Conservation (phyloP, 306 rosid species). For the Arachis stenosperma region DNA sequence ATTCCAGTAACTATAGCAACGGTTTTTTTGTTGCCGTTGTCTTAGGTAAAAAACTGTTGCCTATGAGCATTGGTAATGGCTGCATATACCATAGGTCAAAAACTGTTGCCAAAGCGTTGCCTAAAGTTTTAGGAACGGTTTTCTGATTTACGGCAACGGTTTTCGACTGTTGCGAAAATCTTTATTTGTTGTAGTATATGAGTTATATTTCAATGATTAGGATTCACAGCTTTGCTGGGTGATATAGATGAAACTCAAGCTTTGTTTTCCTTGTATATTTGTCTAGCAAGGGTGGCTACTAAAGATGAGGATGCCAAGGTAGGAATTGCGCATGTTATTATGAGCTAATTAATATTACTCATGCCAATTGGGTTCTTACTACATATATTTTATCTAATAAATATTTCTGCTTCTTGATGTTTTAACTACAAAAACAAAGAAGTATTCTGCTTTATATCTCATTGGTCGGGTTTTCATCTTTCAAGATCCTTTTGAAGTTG, state of each 20-base stretch:
- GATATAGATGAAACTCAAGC: constrained; percentile 37
- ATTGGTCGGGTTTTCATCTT: constrained; percentile 59
- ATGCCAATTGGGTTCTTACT: constrained; percentile 9
- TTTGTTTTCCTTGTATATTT: constrained; percentile 66
- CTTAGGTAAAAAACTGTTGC: too few relatives aligned
- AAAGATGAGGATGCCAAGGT: constrained; percentile 61
- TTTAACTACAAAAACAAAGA: constrained; percentile 23
- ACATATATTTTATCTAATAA: constrained; percentile 22
- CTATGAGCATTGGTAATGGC: too few relatives aligned
- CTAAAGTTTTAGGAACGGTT: too few relatives aligned
- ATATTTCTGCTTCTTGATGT: constrained; percentile 23
- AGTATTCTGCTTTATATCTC: constrained; percentile 65
- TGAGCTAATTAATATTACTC: constrained; percentile 20
- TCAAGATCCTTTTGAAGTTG: constrained; percentile 44
- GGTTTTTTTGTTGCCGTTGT: too few relatives aligned
- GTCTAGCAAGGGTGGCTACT: constrained; percentile 66
- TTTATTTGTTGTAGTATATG: neutral
- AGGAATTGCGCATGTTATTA: constrained; percentile 35
- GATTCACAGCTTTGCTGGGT: constrained; percentile 59
- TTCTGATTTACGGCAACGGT: too few relatives aligned
- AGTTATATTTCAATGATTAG: constrained; percentile 51
- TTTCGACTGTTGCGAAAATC: too few relatives aligned
- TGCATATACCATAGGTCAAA: too few relatives aligned
- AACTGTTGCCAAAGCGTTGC: too few relatives aligned
- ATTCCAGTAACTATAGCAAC: too few relatives aligned